A percentile compares a stretch with the other conserved stretches of the same genome.
These are phyloP conservation scores for Leucosporidium scottii DNA, from an alignment of 768 basidiomycete genomes.

Conservation along the genomic window DNA sequence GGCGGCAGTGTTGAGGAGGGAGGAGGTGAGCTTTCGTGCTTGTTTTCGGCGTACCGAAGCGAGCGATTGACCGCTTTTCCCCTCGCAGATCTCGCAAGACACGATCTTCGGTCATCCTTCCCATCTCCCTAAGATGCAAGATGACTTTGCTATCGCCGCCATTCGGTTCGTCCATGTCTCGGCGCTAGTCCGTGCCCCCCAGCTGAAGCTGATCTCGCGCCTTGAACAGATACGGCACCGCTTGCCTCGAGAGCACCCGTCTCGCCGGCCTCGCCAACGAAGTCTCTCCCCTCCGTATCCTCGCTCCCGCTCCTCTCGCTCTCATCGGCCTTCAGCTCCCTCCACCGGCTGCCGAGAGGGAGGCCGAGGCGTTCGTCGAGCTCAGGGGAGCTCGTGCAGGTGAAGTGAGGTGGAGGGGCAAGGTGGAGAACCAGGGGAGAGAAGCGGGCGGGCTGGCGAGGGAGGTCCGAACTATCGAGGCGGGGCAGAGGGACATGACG, in stretches of 20 bases:
- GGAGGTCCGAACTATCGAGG: background rate
- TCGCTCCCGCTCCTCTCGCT: slow-evolving; percentile 10
- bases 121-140: background rate
- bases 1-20: slow-evolving; percentile 5
- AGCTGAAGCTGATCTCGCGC: background rate
- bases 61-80: background rate
- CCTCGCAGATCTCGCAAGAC: slow-evolving; percentile 6
- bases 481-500: background rate
- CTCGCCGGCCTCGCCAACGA: slow-evolving; percentile 21
- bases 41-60: too few species aligned
- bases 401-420: background rate
- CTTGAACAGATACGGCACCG: slow-evolving; percentile 16
- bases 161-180: slow-evolving; percentile 13
- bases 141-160: slow-evolving; percentile 25
- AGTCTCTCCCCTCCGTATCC: slow-evolving; percentile 18
- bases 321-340: background rate
- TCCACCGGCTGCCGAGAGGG: background rate
- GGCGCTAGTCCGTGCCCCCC: too few species aligned
- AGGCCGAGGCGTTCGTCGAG: background rate
- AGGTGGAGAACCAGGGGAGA: background rate
- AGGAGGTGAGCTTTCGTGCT: slow-evolving; percentile 10
- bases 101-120: slow-evolving; percentile 11
- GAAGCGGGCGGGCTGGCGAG: background rate
- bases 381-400: background rate
- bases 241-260: slow-evolving; percentile 14